Evolutionary conservation across 192 early-diverging fungal species (phyloP).

Genomic region (Chytriomyces confervae): DNA sequence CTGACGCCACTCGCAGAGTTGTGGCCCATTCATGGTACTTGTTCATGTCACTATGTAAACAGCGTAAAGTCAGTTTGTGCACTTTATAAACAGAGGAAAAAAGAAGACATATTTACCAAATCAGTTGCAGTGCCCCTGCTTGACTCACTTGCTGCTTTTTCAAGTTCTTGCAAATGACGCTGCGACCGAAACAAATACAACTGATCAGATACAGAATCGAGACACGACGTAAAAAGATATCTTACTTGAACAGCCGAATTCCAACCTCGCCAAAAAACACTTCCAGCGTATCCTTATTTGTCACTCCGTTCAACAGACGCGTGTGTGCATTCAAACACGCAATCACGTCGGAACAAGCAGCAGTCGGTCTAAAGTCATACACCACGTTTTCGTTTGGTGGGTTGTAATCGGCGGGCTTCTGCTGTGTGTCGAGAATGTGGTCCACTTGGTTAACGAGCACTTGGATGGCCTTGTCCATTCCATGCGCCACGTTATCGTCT

Average conservation of each 20-base stretch:
- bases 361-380: slow-evolving; percentile 74
- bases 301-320: slow-evolving; percentile 72
- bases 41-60: slow-evolving; percentile 69
- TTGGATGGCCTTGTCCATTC: slow-evolving; percentile 91
- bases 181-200: slow-evolving; percentile 37
- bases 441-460: slow-evolving; percentile 85
- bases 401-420: slow-evolving; percentile 74
- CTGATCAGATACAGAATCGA: not conserved
- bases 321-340: slow-evolving; percentile 80
- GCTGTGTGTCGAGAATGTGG: slow-evolving; percentile 77
- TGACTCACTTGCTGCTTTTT: slow-evolving; percentile 80
- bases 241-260: slow-evolving; percentile 84
- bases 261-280: slow-evolving; percentile 92
- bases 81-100: slow-evolving; percentile 16
- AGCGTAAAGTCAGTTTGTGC: slow-evolving; percentile 7
- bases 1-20: slow-evolving; percentile 63
- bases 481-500: slow-evolving; percentile 89
- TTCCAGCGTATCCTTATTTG: slow-evolving; percentile 85
- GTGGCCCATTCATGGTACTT: slow-evolving; percentile 76
- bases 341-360: slow-evolving; percentile 78
- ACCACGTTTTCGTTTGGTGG: slow-evolving; percentile 56
- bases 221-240: slow-evolving; percentile 8
- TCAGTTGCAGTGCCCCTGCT: slow-evolving; percentile 88
- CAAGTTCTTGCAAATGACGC: slow-evolving; percentile 83
- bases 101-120: slow-evolving; percentile 53